phyloP scores from a whole-genome alignment of 306 rosid genomes.

The Fagus crenata region DNA sequence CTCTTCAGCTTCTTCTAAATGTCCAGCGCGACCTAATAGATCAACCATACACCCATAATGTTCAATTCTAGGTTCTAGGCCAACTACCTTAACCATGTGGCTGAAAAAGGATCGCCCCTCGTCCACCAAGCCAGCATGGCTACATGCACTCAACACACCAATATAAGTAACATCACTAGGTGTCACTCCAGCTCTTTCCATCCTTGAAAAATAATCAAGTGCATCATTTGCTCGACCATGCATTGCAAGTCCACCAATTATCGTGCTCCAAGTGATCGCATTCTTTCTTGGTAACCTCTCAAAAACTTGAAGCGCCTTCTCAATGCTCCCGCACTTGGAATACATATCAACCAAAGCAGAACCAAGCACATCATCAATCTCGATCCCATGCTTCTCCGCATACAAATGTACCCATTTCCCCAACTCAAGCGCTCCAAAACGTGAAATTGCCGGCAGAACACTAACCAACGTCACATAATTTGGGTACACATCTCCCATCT shows the following conservation, averaged over 20 bases:
- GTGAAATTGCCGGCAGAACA: conserved; percentile 65
- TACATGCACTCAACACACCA: conserved; percentile 65
- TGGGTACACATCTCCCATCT: conserved; percentile 43
- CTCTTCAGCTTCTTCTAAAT: conserved; percentile 72
- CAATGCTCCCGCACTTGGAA: conserved; percentile 70
- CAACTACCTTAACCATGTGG: conserved; percentile 52
- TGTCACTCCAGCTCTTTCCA: conserved; percentile 49
- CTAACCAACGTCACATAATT: conserved; percentile 75
- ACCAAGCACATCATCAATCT: conserved; percentile 65
- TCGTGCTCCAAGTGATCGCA: conserved; percentile 67
- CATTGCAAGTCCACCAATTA: conserved; percentile 72
- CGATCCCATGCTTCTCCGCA: conserved; percentile 49
- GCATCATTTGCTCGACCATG: conserved; percentile 58
- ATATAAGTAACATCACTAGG: conserved; percentile 74
- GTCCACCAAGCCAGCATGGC: conserved; percentile 71
- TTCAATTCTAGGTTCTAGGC: conserved; percentile 65
- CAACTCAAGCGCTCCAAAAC: conserved; percentile 66
- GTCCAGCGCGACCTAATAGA: conserved; percentile 65
- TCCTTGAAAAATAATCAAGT: conserved; percentile 45
- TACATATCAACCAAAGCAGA: conserved; percentile 81
- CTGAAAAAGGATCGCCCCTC: conserved; percentile 55
- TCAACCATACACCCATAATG: conserved; percentile 89
- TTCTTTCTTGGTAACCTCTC: conserved; percentile 55
- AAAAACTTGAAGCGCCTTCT: conserved; percentile 73
- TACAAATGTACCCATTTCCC: conserved; percentile 79